A percentile compares a stretch with the other conserved stretches of the same genome.
phyloP scores from a whole-genome alignment of 2,329 filamentous ascomycete species.

The Alternaria sp. region DNA sequence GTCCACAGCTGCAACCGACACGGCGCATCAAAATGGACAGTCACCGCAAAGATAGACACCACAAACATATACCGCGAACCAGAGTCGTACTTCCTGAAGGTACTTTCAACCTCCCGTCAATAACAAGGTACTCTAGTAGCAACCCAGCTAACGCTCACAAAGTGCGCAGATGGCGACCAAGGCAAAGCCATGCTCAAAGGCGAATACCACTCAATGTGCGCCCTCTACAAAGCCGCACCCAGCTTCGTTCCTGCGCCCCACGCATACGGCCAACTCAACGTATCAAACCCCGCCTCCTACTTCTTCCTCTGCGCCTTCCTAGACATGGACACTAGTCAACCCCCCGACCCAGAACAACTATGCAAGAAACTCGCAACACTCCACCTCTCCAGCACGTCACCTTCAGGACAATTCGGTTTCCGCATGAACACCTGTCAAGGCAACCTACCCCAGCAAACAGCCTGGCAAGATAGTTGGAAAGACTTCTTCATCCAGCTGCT shows the following conservation, averaged over 20 bases:
- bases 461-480: not conserved
- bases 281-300: not conserved
- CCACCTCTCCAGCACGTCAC: not conserved
- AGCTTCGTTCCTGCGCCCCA: not conserved
- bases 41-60: not conserved
- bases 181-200: not conserved
- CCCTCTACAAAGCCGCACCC: not conserved
- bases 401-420: not conserved
- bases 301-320: not conserved
- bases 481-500: not conserved
- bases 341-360: not conserved
- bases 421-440: not conserved
- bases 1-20: not conserved
- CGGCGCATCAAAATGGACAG: not conserved
- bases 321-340: not conserved
- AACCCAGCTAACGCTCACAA: not conserved
- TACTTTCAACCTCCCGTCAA: not conserved
- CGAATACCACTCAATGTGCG: not conserved
- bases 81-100: not conserved
- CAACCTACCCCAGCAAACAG: not conserved
- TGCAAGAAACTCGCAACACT: not conserved
- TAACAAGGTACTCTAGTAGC: not conserved
- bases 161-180: not conserved
- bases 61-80: rapidly evolving
- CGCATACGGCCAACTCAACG: not conserved